A percentile compares a stretch with the other conserved stretches of the same genome.
Conservation (phyloP, 1,284 basidiomycete genomes). For the Ustilago loliicola region DNA sequence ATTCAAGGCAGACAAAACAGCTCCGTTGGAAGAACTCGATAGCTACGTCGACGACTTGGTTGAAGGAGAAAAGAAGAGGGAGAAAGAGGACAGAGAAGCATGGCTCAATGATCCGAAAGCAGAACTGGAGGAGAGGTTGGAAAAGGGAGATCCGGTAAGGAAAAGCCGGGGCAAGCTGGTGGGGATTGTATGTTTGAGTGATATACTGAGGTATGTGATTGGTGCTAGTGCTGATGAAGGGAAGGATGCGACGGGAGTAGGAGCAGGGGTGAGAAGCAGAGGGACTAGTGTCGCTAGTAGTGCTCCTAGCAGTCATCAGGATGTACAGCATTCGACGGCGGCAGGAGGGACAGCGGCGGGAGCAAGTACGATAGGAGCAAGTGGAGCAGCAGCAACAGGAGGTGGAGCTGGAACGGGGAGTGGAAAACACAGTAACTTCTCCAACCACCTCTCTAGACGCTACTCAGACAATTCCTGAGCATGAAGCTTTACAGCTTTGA, state of each 20-base stretch:
- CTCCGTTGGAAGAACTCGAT: slow-evolving; percentile 42
- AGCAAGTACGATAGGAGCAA: slow-evolving; percentile 17
- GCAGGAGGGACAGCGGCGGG: neutral
- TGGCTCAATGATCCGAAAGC: slow-evolving; percentile 19
- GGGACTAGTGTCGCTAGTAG: slow-evolving; percentile 24
- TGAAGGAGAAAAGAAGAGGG: slow-evolving; percentile 23
- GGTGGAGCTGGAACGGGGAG: neutral
- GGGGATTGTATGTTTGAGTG: slow-evolving; percentile 66
- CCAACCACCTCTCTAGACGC: slow-evolving; percentile 21
- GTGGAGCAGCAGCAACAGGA: slow-evolving; percentile 3
- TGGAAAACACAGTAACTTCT: neutral
- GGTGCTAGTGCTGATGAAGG: slow-evolving; percentile 31
- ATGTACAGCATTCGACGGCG: neutral
- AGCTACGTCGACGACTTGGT: slow-evolving; percentile 38
- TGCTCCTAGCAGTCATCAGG: neutral
- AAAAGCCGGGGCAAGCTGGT: slow-evolving; percentile 54
- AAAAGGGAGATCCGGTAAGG: slow-evolving; percentile 51
- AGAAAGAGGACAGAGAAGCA: slow-evolving; percentile 10
- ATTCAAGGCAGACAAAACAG: slow-evolving; percentile 15
- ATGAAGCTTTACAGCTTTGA: slow-evolving; percentile 22
- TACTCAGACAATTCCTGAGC: slow-evolving; percentile 41
- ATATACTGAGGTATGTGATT: slow-evolving; percentile 66
- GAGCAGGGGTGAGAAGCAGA: slow-evolving; percentile 16
- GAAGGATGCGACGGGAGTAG: neutral
- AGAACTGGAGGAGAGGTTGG: slow-evolving; percentile 39